These are phyloP conservation scores for Phytomonas serpens DNA, from an alignment of 208 protist genomes.

Conservation along the genomic window DNA sequence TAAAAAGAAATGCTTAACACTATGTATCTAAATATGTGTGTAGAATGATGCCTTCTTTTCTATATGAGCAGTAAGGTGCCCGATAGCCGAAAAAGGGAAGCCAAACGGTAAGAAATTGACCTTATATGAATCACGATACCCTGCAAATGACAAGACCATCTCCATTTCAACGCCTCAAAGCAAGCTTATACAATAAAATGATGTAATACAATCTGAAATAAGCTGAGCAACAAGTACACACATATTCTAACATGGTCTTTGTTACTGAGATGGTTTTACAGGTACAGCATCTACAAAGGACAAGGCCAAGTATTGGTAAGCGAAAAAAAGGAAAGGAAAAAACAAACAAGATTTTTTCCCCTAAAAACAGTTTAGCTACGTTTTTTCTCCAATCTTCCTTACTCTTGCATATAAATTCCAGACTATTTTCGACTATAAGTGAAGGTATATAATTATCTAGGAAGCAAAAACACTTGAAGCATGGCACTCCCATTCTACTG, in stretches of 20 bases:
- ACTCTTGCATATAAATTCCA: not conserved
- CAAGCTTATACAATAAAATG: not conserved
- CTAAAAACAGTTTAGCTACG: not conserved
- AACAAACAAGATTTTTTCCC: not conserved
- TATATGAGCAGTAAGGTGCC: not conserved
- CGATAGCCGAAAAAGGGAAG: not conserved
- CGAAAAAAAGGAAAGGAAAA: not conserved
- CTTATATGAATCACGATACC: not conserved
- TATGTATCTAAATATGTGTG: not conserved
- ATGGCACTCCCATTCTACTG: no score
- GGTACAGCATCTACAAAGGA: not conserved
- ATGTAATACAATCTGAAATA: not conserved
- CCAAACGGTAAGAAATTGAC: not conserved
- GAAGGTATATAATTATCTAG: no score
- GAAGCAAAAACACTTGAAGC: no score
- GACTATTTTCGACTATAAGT: no score
- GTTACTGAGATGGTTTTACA: not conserved
- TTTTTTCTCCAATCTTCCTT: not conserved
- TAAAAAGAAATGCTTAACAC: conserved; percentile 7
- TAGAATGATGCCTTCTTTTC: conserved; percentile 4
- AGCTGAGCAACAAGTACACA: not conserved
- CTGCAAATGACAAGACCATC: not conserved
- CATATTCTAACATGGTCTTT: not conserved
- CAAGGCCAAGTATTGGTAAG: not conserved
- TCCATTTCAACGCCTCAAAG: not conserved